phyloP scores from a whole-genome alignment of 495 filamentous ascomycete species.

The Xylaria venustula region DNA sequence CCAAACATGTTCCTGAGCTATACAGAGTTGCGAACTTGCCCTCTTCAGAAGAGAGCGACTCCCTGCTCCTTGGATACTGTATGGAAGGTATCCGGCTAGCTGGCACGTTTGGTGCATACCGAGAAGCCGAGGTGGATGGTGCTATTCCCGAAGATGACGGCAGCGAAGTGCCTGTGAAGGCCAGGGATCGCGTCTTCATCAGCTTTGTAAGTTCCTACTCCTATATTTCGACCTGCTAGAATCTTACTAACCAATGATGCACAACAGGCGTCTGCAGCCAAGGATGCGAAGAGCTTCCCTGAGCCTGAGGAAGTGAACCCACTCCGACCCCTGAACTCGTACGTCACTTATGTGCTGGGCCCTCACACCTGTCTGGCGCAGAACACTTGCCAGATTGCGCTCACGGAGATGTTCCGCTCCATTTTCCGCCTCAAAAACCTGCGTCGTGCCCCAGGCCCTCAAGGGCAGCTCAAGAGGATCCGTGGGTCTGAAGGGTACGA shows the following conservation, averaged over 20 bases:
- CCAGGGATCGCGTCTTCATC: conserved; percentile 45
- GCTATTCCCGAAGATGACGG: conserved; percentile 52
- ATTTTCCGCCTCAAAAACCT: conserved; percentile 62
- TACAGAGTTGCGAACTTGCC: conserved; percentile 48
- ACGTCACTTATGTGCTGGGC: conserved; percentile 66
- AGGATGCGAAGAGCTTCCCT: conserved; percentile 66
- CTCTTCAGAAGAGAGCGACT: conserved; percentile 30
- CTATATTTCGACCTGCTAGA: neutral
- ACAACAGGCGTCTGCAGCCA: conserved; percentile 53
- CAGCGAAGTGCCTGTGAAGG: conserved; percentile 39
- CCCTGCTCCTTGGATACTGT: conserved; percentile 49
- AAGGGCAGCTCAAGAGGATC: conserved; percentile 74
- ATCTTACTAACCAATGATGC: conserved; percentile 51
- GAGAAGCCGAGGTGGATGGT: conserved; percentile 45
- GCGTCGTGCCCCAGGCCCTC: conserved; percentile 64
- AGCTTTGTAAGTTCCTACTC: conserved; percentile 50
- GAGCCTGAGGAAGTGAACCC: conserved; percentile 64
- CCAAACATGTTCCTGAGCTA: conserved; percentile 57
- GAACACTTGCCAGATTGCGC: conserved; percentile 59
- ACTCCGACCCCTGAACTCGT: conserved; percentile 63
- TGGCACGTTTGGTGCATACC: conserved; percentile 50
- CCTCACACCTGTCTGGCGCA: conserved; percentile 62
- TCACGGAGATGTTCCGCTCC: conserved; percentile 67
- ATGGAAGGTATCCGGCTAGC: conserved; percentile 53
- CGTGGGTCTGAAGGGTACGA: conserved; percentile 57